Evolutionary conservation across 225 moss, liverwort and hornwort species (phyloP).

Genomic region (Ulota crispa): DNA sequence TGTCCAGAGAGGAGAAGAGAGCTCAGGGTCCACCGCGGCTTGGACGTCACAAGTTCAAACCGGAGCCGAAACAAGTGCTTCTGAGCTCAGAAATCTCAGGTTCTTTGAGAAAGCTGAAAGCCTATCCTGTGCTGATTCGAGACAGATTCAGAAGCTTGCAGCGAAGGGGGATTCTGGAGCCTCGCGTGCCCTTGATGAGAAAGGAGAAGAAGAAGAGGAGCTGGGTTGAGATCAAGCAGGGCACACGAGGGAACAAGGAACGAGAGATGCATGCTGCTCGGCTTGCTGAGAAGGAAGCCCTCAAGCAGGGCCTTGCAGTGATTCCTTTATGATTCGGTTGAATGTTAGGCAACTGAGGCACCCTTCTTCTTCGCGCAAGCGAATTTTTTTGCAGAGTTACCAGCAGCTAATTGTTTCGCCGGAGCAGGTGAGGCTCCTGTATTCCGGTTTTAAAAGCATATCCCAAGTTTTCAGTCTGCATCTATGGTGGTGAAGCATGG

Average conservation of each 20-base stretch:
- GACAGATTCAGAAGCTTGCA: slow-evolving; percentile 92
- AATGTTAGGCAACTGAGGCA: background rate
- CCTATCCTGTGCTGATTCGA: slow-evolving; percentile 80
- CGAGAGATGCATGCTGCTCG: slow-evolving; percentile 86
- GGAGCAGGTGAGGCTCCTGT: slow-evolving; percentile 30
- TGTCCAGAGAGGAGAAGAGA: slow-evolving; percentile 72
- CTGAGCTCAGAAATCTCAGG: slow-evolving; percentile 88
- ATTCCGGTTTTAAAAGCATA: background rate
- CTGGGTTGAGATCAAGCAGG: slow-evolving; percentile 79
- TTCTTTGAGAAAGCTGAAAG: slow-evolving; percentile 83
- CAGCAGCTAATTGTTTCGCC: background rate
- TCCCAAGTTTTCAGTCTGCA: slow-evolving; percentile 44
- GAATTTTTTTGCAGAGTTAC: background rate
- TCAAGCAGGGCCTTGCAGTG: slow-evolving; percentile 73
- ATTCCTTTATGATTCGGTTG: slow-evolving; percentile 47
- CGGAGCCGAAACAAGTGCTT: slow-evolving; percentile 90
- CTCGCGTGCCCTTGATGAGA: slow-evolving; percentile 70
- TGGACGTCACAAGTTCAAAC: slow-evolving; percentile 86
- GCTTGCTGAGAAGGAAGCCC: slow-evolving; percentile 71
- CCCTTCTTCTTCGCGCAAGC: background rate
- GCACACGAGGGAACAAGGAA: slow-evolving; percentile 75
- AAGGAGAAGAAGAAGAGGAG: slow-evolving; percentile 60
- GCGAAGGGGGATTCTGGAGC: slow-evolving; percentile 84
- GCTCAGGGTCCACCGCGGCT: slow-evolving; percentile 82
- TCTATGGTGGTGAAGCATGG: slow-evolving; percentile 23